Conservation (phyloP, 2,329 filamentous ascomycete species). For the Alternaria sp. region DNA sequence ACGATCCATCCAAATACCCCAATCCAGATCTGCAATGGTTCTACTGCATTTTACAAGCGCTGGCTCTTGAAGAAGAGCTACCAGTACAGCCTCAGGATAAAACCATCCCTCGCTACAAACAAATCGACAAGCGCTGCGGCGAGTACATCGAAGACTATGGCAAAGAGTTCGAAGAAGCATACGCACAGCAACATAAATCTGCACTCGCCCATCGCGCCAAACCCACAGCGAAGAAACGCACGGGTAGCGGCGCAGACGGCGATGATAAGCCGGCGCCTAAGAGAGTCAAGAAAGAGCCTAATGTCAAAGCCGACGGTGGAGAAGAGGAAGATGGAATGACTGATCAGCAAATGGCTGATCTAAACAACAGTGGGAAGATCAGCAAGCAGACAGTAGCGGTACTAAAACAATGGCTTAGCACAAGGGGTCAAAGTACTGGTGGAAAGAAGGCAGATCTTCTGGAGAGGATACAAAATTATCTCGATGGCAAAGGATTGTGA, state of each 20-base stretch:
- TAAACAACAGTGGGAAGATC: conserved; percentile 56
- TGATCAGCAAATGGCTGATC: conserved; percentile 56
- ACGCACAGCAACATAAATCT: conserved; percentile 52
- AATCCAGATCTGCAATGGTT: conserved; percentile 97
- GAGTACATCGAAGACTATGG: conserved; percentile 82
- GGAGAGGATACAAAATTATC: conserved; percentile 48
- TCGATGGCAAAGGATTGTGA: conserved; percentile 46
- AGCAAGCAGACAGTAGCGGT: conserved; percentile 52
- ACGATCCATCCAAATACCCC: conserved; percentile 86
- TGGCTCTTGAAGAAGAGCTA: conserved; percentile 90
- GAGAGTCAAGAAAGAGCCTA: conserved; percentile 41
- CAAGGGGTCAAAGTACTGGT: conserved; percentile 30
- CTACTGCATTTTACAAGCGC: conserved; percentile 89
- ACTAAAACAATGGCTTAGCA: conserved; percentile 45
- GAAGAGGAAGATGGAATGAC: conserved; percentile 43
- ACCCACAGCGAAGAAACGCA: conserved; percentile 55
- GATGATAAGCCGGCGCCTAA: conserved; percentile 34
- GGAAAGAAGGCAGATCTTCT: conserved; percentile 53
- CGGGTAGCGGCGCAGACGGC: conserved; percentile 18
- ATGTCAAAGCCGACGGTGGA: conserved; percentile 32
- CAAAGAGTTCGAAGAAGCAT: conserved; percentile 69
- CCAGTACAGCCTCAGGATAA: conserved; percentile 78
- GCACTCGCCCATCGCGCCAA: conserved; percentile 56
- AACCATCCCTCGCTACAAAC: conserved; percentile 82
- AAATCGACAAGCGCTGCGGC: conserved; percentile 86